phyloP scores from a whole-genome alignment of 345 rosid genomes.

The Mallotus nudiflorus region DNA sequence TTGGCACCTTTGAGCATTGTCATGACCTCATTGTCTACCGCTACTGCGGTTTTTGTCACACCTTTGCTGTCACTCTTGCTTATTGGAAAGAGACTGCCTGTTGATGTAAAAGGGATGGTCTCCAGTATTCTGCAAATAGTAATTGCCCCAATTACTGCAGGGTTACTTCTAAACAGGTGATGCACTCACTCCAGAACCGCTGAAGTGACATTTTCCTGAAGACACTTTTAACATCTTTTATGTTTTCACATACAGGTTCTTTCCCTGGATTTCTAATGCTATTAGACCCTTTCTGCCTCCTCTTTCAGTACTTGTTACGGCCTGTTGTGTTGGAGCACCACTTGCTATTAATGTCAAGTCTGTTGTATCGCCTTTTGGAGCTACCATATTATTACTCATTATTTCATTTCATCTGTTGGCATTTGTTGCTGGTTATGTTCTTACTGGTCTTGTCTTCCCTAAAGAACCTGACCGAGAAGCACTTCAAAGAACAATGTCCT shows the following conservation, averaged over 20 bases:
- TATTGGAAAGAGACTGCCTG: conserved; percentile 82
- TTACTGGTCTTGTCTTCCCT: conserved; percentile 58
- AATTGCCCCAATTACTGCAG: conserved; percentile 73
- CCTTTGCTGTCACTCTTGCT: conserved; percentile 81
- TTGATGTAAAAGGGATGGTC: conserved; percentile 92
- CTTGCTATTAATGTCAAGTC: conserved; percentile 77
- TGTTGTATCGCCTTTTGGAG: conserved; percentile 75
- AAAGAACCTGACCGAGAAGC: conserved; percentile 58
- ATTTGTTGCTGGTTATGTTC: conserved; percentile 65
- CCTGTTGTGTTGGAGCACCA: conserved; percentile 90
- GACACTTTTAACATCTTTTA: background rate
- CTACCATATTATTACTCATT: conserved; percentile 47
- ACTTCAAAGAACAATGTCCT: conserved; percentile 84
- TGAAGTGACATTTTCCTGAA: conserved; percentile 15
- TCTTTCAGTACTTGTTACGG: conserved; percentile 78
- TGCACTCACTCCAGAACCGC: background rate
- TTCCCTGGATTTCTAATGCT: conserved; percentile 62
- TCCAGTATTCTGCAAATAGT: conserved; percentile 91
- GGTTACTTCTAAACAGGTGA: conserved; percentile 84
- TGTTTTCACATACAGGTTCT: conserved; percentile 52
- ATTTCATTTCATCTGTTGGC: conserved; percentile 71
- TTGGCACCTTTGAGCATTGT: conserved; percentile 92
- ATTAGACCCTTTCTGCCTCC: conserved; percentile 72
- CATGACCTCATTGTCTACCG: conserved; percentile 91
- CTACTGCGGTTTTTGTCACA: conserved; percentile 78